Percentiles rank a stretch among this genome's conserved stretches.
These are phyloP conservation scores for Paraphaeosphaeria minitans DNA, from an alignment of 2,329 filamentous ascomycete species.

Conservation along the genomic window DNA sequence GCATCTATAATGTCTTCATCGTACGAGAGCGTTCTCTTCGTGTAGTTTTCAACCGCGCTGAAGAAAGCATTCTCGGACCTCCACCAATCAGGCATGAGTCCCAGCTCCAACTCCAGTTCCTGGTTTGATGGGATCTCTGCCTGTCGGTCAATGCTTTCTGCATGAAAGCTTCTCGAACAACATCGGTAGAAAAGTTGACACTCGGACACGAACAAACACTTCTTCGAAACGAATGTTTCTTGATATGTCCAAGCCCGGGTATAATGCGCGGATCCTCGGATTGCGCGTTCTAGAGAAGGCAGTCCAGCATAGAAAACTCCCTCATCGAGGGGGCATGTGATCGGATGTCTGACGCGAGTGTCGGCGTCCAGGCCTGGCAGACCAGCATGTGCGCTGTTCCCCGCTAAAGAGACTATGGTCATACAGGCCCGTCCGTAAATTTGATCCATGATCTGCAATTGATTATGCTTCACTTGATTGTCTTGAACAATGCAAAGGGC, in stretches of 20 bases:
- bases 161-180: neutral
- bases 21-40: neutral
- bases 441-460: conserved; percentile 1
- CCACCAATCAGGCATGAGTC: neutral
- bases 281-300: neutral
- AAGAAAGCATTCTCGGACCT: neutral
- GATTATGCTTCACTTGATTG: conserved; percentile 1
- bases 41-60: neutral
- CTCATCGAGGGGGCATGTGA: neutral
- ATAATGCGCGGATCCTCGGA: neutral
- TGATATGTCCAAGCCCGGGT: neutral
- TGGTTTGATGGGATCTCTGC: neutral
- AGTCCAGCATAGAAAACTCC: neutral
- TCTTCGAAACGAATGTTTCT: neutral
- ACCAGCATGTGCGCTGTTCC: neutral
- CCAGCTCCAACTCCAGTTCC: neutral
- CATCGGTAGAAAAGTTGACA: neutral
- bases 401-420: neutral
- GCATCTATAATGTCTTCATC: conserved; percentile 1
- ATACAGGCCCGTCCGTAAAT: conserved; percentile 5
- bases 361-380: neutral
- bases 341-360: neutral
- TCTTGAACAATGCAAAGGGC: conserved; percentile 10
- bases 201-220: conserved; percentile 1
- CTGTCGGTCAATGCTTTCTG: neutral